These are phyloP conservation scores for Logfia minima DNA, from an alignment of 129 eudicot genomes.

Conservation along the genomic window DNA sequence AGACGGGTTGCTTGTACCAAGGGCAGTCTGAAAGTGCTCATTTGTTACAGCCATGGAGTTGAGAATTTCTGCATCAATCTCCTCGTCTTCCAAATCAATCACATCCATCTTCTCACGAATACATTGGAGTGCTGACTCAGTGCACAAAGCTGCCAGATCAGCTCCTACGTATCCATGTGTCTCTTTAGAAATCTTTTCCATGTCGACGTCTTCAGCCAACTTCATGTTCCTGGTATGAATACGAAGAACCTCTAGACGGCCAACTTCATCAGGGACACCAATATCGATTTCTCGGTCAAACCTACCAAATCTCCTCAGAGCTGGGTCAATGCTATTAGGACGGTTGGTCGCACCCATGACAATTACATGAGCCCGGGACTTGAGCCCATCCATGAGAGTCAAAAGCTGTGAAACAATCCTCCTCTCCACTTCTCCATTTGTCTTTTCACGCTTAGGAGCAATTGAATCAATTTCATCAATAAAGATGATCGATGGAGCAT, in stretches of 20 bases:
- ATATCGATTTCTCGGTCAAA: conserved; percentile 93
- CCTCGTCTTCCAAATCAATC: conserved; percentile 94
- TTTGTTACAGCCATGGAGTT: conserved; percentile 93
- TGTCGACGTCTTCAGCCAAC: conserved; percentile 84
- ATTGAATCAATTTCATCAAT: conserved; percentile 95
- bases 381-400: conserved; percentile 93
- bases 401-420: conserved; percentile 91
- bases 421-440: conserved; percentile 94
- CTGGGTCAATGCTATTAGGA: conserved; percentile 97
- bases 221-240: conserved; percentile 97
- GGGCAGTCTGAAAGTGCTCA: conserved; percentile 88
- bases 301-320: conserved; percentile 87
- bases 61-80: conserved; percentile 87
- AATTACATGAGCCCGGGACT: conserved; percentile 88
- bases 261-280: conserved; percentile 96
- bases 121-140: conserved; percentile 96
- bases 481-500: conserved; percentile 84
- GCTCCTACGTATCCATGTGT: conserved; percentile 98
- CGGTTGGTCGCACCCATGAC: conserved; percentile 99
- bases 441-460: conserved; percentile 93
- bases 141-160: conserved; percentile 92
- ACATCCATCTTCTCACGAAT: conserved; percentile 99
- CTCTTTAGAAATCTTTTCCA: conserved; percentile 82
- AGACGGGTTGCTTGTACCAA: conserved; percentile 95
- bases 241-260: conserved; percentile 91